These are phyloP conservation scores for Beauveria asiatica DNA, from an alignment of 2,329 filamentous ascomycete genomes.

Conservation along the genomic window DNA sequence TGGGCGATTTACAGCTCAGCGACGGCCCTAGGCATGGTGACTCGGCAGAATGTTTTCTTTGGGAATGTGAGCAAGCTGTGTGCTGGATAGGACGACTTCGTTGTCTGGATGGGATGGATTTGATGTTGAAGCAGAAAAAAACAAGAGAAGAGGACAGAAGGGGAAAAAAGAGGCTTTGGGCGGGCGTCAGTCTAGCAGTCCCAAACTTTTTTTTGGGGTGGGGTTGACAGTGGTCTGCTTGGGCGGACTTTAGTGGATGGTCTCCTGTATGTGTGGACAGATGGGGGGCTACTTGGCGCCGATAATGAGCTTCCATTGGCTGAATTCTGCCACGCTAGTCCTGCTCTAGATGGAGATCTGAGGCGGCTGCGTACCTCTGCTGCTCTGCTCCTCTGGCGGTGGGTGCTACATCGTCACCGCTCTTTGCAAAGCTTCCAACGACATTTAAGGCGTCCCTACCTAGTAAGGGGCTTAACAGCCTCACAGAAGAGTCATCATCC, in stretches of 20 bases:
- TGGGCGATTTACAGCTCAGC: conserved; percentile 85
- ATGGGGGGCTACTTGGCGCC: background rate
- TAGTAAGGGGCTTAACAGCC: background rate
- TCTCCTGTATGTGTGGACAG: too few relatives aligned
- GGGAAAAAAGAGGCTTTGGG: conserved; percentile 5
- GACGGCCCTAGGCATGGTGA: conserved; percentile 64
- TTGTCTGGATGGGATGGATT: conserved; percentile 8
- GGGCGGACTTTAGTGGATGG: too few relatives aligned
- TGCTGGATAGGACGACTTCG: conserved; percentile 11
- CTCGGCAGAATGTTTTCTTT: conserved; percentile 60
- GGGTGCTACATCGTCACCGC: background rate
- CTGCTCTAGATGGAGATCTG: too few relatives aligned
- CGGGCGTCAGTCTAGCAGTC: background rate
- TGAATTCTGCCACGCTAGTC: background rate
- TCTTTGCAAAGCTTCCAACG: background rate
- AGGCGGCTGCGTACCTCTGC: too few relatives aligned
- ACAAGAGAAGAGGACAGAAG: conserved; percentile 2
- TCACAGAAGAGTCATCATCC: background rate
- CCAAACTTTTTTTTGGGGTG: conserved; percentile 9
- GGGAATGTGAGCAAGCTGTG: conserved; percentile 2
- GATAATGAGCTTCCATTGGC: background rate
- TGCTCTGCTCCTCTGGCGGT: background rate
- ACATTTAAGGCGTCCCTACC: too few relatives aligned
- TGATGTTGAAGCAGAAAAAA: conserved; percentile 12
- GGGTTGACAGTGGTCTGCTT: background rate